Conservation (phyloP, 371 early-diverging fungal species). For the Mucor irregularis region DNA sequence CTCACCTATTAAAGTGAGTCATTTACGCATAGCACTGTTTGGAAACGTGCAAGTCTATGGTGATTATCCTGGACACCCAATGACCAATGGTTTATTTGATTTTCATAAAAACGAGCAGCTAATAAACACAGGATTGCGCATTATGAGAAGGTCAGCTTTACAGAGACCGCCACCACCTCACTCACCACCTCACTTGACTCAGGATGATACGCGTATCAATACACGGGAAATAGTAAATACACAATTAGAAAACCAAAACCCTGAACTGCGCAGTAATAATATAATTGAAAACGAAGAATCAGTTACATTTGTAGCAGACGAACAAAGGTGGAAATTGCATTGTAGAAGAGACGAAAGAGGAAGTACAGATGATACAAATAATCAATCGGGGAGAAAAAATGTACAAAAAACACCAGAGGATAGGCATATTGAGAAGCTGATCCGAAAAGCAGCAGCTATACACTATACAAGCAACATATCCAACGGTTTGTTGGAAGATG, state of each 20-base stretch:
- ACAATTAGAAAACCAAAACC: no score
- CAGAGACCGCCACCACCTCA: no score
- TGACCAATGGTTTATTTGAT: slow-evolving; percentile 14
- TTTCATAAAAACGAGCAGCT: slow-evolving; percentile 12
- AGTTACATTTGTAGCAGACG: neutral
- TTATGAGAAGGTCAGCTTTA: neutral
- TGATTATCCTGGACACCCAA: neutral
- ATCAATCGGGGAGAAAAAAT: neutral
- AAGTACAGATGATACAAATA: neutral
- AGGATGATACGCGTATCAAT: no score
- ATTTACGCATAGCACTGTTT: slow-evolving; percentile 10
- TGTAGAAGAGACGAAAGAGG: neutral
- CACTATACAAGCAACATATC: neutral
- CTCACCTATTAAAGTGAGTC: slow-evolving; percentile 5
- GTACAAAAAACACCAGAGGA: slow-evolving; percentile 3
- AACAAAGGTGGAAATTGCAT: neutral
- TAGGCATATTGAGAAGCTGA: slow-evolving; percentile 7
- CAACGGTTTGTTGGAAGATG: neutral
- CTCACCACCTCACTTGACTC: no score
- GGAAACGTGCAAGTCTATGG: slow-evolving; percentile 20
- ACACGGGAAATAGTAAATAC: no score
- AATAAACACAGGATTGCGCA: slow-evolving; percentile 11
- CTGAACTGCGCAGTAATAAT: no score
- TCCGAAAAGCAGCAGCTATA: slow-evolving; percentile 1
- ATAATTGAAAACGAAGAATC: neutral